Conservation (phyloP, 2,329 filamentous ascomycete species). For the Fusarium clavum region DNA sequence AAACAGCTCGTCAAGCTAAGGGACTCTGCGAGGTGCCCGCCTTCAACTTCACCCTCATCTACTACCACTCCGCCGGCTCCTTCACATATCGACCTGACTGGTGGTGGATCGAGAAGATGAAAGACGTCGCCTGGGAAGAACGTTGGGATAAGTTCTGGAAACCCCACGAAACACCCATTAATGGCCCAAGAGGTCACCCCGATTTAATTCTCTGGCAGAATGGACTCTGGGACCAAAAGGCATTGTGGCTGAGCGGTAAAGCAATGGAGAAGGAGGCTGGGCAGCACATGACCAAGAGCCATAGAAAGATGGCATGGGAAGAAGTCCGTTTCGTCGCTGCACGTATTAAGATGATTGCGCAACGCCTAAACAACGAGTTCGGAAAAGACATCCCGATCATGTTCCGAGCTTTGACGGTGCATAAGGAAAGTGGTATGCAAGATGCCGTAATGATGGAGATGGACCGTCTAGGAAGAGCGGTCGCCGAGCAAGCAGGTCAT, state of each 20-base stretch:
- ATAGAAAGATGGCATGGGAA: slow-evolving; percentile 35
- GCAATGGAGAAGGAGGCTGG: slow-evolving; percentile 11
- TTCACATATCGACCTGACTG: slow-evolving; percentile 35
- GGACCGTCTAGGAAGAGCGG: slow-evolving; percentile 31
- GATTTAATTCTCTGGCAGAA: slow-evolving; percentile 39
- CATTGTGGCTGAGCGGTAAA: slow-evolving; percentile 22
- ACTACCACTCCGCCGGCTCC: slow-evolving; percentile 32
- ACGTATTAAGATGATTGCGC: slow-evolving; percentile 28
- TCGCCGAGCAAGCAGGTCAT: slow-evolving; percentile 36
- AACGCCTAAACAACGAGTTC: slow-evolving; percentile 25
- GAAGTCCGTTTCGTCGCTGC: slow-evolving; percentile 34
- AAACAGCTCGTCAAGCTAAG: slow-evolving; percentile 11
- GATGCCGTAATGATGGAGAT: slow-evolving; percentile 37
- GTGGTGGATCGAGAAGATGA: slow-evolving; percentile 39
- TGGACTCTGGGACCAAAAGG: slow-evolving; percentile 33
- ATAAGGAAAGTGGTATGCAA: slow-evolving; percentile 25
- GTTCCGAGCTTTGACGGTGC: slow-evolving; percentile 33
- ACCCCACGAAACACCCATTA: slow-evolving; percentile 22
- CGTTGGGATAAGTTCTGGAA: slow-evolving; percentile 32
- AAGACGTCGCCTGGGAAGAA: slow-evolving; percentile 31
- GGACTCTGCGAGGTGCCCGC: slow-evolving; percentile 19
- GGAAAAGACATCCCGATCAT: slow-evolving; percentile 16
- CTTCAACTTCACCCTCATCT: slow-evolving; percentile 24
- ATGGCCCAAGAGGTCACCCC: slow-evolving; percentile 22
- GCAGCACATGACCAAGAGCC: slow-evolving; percentile 3